Evolutionary conservation across 2,329 filamentous ascomycete genomes (phyloP), one percentile per base, ranked within the genome.

Genomic region (Pezicula carpinea): DNA sequence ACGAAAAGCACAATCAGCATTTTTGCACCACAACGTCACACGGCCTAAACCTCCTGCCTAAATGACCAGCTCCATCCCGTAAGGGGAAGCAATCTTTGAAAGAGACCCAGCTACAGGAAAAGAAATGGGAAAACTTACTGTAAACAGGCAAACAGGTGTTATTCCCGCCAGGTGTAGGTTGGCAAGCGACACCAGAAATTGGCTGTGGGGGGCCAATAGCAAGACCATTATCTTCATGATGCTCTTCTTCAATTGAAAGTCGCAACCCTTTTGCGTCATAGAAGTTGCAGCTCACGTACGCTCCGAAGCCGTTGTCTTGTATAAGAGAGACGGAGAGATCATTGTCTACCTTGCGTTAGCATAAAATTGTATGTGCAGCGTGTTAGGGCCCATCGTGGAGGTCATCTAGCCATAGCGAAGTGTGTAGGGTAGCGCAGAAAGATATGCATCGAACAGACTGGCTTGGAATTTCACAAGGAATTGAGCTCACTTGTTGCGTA

Each of bases 161-260:
- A 43, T 62, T 52, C 59, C 72, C 74, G 53, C 62, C 22, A 26
- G 23, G 23, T n/a, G 38, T 38, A 41, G 49, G 19, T 31, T 42
- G 26, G 32, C 51, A 53, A 6, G 34, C 68, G 18, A 76, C 70
- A 13, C 61, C 62, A 5, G 59, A 59, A 43, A 77, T 64, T 4
- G 68, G 66, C 56, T 70, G 65, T 4, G 73, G 70, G 18, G 73
- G 72, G 0, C 69, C 68, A 19, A 77, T 64, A 7, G 67, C 56
- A 18, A 77, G 62, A 14, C 63, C 51, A 8, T 68, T 68, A 2
- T 52, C 46, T 23, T 57, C 59, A 51, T 66, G 60, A 44, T 57
- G 59, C 44, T 58, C 57, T 18, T 58, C 59, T 4, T 70, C 60
- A 0, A 66, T 57, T 53, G 64, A 3, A 26, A 26, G 23, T 2